A percentile compares a stretch with the other conserved stretches of the same genome.
phyloP scores from a whole-genome alignment of 305 asterid genomes.

The Fraxinus greggii region DNA sequence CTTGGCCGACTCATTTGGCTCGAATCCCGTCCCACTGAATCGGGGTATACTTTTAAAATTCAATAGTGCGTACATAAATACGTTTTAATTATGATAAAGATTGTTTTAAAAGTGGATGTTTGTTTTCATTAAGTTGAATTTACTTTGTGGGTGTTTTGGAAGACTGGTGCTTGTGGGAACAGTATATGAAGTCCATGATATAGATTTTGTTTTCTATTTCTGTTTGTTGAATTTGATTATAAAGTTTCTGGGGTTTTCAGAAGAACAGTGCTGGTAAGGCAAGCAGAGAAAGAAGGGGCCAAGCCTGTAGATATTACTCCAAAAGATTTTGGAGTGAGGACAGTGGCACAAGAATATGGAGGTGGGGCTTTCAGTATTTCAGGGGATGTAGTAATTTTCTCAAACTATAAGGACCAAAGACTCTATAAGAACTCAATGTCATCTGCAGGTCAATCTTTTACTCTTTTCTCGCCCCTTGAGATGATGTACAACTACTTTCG shows the following conservation, averaged over 20 bases:
- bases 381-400: conserved; percentile 70
- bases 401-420: conserved; percentile 91
- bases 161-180: background rate
- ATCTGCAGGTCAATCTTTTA: conserved; percentile 43
- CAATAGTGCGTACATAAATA: background rate
- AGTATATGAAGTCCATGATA: background rate
- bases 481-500: background rate
- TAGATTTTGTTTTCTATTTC: background rate
- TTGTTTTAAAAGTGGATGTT: background rate
- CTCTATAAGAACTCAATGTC: conserved; percentile 66
- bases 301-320: conserved; percentile 67
- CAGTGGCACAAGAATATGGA: conserved; percentile 91
- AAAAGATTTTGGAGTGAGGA: conserved; percentile 82
- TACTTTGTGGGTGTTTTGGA: background rate
- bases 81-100: background rate
- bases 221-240: background rate
- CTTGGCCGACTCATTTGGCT: conserved; percentile 68
- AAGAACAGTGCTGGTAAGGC: conserved; percentile 75
- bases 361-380: conserved; percentile 82
- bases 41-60: conserved; percentile 48
- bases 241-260: conserved; percentile 39
- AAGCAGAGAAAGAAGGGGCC: conserved; percentile 52
- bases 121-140: background rate
- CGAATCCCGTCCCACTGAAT: conserved; percentile 79
- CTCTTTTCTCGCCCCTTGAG: conserved; percentile 10